Conservation (phyloP, 2,329 filamentous ascomycete genomes). For the Lecanicillium sp. region DNA sequence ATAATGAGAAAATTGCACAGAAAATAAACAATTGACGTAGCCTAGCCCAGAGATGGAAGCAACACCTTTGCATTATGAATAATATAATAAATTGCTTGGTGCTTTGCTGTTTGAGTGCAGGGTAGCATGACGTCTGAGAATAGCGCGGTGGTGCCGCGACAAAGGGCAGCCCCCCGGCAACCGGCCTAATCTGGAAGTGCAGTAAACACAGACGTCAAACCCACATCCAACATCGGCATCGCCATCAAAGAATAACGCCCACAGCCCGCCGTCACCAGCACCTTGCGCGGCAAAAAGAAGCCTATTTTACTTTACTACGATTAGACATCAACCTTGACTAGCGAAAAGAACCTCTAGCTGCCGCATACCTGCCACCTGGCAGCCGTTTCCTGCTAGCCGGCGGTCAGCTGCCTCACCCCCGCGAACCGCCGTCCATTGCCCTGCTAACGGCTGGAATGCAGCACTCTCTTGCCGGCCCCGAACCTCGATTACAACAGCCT, state of each 20-base stretch:
- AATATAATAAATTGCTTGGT: no score
- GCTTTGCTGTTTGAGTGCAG: no score
- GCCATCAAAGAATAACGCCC: conserved; percentile 5
- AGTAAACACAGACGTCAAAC: conserved; percentile 9
- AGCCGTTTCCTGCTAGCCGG: no score
- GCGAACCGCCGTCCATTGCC: conserved; percentile 20
- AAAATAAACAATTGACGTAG: no score
- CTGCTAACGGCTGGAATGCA: conserved; percentile 35
- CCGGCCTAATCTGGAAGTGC: conserved; percentile 10
- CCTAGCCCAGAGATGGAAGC: no score
- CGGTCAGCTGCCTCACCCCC: background rate
- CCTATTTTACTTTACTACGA: background rate
- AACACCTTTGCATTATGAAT: no score
- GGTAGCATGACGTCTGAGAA: no score
- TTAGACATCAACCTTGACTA: background rate
- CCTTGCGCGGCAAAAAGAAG: background rate
- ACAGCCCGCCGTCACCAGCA: background rate
- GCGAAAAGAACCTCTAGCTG: background rate
- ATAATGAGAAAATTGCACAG: no score
- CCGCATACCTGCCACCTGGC: no score
- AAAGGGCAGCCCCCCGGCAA: conserved; percentile 25
- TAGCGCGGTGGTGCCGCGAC: background rate
- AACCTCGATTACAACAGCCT: conserved; percentile 9
- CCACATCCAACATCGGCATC: conserved; percentile 1
- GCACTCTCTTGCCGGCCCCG: conserved; percentile 4